Percentiles rank a stretch among this genome's conserved stretches.
Evolutionary conservation across 768 basidiomycete genomes (phyloP).

Genomic region (Dendrothele bispora): DNA sequence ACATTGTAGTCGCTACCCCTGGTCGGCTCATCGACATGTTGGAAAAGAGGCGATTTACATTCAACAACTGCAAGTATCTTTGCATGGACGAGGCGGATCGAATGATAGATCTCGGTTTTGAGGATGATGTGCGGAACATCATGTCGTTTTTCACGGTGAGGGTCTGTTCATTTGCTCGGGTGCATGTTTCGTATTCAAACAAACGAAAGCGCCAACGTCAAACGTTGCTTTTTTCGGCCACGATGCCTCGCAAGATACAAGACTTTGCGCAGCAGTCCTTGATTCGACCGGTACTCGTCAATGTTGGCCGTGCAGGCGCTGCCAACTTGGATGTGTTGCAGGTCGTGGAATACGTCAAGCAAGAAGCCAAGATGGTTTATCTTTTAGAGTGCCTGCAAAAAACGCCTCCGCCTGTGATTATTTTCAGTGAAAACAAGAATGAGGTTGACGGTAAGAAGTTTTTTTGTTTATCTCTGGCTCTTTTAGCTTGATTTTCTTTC

Average conservation of each 20-base stretch:
- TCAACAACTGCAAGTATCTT: constrained; percentile 92
- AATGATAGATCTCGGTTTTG: constrained; percentile 99
- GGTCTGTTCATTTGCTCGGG: not conserved
- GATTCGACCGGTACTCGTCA: constrained; percentile 92
- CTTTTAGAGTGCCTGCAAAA: constrained; percentile 96
- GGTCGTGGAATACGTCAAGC: constrained; percentile 98
- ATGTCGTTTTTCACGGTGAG: constrained; percentile 98
- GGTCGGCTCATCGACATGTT: constrained; percentile 98
- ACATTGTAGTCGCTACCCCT: constrained; percentile 96
- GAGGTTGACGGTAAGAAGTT: constrained; percentile 88
- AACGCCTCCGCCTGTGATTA: constrained; percentile 95
- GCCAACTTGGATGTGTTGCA: constrained; percentile 96
- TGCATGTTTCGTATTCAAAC: too few relatives aligned
- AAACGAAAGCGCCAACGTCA: constrained; percentile 84
- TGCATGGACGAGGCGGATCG: constrained; percentile 99
- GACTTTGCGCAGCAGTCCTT: constrained; percentile 97
- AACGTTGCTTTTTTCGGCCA: constrained; percentile 95
- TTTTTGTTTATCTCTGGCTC: not conserved
- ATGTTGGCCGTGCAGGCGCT: constrained; percentile 97
- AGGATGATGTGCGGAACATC: constrained; percentile 97
- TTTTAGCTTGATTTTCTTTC: constrained; percentile 2
- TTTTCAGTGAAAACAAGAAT: constrained; percentile 99
- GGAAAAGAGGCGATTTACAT: constrained; percentile 90
- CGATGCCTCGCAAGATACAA: constrained; percentile 98
- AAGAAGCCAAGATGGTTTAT: constrained; percentile 99